Evolutionary conservation across 1,284 basidiomycete species (phyloP), one percentile per base, ranked within the genome.

Genomic region (Malassezia sympodialis): DNA sequence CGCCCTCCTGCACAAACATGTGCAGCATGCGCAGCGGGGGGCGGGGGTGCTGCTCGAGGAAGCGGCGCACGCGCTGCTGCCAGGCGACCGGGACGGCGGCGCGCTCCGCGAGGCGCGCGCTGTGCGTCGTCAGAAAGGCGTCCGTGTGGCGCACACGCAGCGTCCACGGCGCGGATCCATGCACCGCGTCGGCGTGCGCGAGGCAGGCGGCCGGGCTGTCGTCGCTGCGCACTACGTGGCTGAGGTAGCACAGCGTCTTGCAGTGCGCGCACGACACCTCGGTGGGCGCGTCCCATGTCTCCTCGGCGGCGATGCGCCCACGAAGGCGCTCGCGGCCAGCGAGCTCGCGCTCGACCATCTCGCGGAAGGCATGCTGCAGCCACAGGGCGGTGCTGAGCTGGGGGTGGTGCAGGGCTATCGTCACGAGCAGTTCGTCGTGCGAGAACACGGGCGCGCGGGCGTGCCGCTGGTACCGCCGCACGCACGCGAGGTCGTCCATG

Each of bases 371-470:
- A 37, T 86, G 83, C 31, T 52, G 53, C 34, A 62, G 51, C 93
- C 93, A 96, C 60, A 87, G 79, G 2, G 93, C 88, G 23, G 90
- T 94, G 73, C 86, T 85, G 68, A 94, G 90, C n/a, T 87, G 85
- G 57, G 86, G 83, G 5, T 90, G 90, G 76, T 94, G 88, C 68
- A 90, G 84, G 17, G 87, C 90, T 70, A 96, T 91, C 15, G 91
- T 96, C 71, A 96, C 83, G 61, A 99, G 80, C 23, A 98, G 82
- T 77, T 98, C 93, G 66, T 96, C 89, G 76, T 98, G 94, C 26
- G 90, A 96, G 77, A 99, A 99, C 6, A 98, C 94, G 2, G 94
- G 93, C 28, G 86, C 79, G 75, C 96, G 96, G 75, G 83, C 79
- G 76, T 96, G 87, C 58, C 86, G 82, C 68, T 88, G 84, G 76